Evolutionary conservation across 2,329 filamentous ascomycete genomes (phyloP).

Genomic region (Xylariales sp.): DNA sequence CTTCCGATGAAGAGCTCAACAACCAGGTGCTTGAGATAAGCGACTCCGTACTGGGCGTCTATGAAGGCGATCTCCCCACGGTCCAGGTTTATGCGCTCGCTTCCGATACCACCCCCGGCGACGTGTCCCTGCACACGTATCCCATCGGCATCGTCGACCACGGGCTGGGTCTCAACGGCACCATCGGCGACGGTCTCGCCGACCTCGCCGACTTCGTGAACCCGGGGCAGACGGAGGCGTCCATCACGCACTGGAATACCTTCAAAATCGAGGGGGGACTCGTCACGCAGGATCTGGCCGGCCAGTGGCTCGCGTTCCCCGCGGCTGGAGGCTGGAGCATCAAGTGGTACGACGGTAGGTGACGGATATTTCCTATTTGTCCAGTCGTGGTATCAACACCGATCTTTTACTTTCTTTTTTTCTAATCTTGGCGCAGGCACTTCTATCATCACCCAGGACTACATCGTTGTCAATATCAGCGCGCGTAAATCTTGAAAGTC

Average conservation of each 20-base stretch:
- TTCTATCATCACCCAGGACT: conserved; percentile 23
- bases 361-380: background rate
- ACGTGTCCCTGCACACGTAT: conserved; percentile 31
- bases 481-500: too few species aligned
- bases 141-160: conserved; percentile 30
- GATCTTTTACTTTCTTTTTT: too few species aligned
- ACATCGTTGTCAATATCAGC: too few species aligned
- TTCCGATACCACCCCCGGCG: conserved; percentile 18
- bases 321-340: conserved; percentile 21
- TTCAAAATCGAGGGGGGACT: conserved; percentile 22
- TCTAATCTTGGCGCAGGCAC: too few species aligned
- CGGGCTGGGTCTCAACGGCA: conserved; percentile 31
- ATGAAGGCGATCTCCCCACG: conserved; percentile 12
- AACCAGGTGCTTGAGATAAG: conserved; percentile 1
- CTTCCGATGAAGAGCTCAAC: background rate
- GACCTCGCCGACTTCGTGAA: conserved; percentile 27
- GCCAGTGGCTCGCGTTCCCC: conserved; percentile 31
- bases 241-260: conserved; percentile 24
- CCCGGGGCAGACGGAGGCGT: conserved; percentile 22
- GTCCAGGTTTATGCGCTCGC: conserved; percentile 24
- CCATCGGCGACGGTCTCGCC: conserved; percentile 23
- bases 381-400: background rate
- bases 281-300: conserved; percentile 14
- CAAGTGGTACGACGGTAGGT: conserved; percentile 33
- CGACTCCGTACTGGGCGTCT: conserved; percentile 23